Evolutionary conservation across 2,329 filamentous ascomycete genomes (phyloP).

Genomic region (Gyromitra esculenta): DNA sequence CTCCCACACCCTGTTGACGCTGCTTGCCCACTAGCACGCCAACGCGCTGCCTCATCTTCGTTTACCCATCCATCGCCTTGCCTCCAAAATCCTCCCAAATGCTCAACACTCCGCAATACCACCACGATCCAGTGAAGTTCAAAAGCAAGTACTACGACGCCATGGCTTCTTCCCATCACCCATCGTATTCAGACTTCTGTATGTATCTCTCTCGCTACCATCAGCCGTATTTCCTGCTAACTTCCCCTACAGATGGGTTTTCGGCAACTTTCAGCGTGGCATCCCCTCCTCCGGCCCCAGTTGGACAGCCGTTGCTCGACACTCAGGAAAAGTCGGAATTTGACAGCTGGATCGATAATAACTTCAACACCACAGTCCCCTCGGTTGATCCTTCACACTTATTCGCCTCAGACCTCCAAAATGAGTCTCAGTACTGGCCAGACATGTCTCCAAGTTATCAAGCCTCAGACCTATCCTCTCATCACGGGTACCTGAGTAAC

Average conservation of each 20-base stretch:
- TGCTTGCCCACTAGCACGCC: slow-evolving; percentile 42
- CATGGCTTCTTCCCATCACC: slow-evolving; percentile 51
- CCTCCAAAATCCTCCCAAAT: slow-evolving; percentile 50
- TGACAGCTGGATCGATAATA: slow-evolving; percentile 52
- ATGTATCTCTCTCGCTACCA: slow-evolving; percentile 33
- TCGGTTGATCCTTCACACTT: slow-evolving; percentile 52
- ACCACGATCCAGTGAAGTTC: slow-evolving; percentile 52
- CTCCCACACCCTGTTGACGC: slow-evolving; percentile 22
- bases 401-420: slow-evolving; percentile 49
- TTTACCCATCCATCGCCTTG: slow-evolving; percentile 37
- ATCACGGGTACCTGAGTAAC: slow-evolving; percentile 46
- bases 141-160: slow-evolving; percentile 51
- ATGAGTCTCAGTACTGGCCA: slow-evolving; percentile 52
- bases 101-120: slow-evolving; percentile 52
- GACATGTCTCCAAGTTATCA: slow-evolving; percentile 49
- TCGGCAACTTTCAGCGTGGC: slow-evolving; percentile 49
- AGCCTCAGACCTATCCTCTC: slow-evolving; percentile 41
- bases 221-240: slow-evolving; percentile 31
- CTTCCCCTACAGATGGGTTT: slow-evolving; percentile 48
- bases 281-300: slow-evolving; percentile 53
- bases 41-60: slow-evolving; percentile 48
- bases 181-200: slow-evolving; percentile 51
- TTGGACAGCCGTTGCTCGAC: slow-evolving; percentile 54
- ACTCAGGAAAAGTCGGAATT: slow-evolving; percentile 52
- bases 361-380: slow-evolving; percentile 46